Evolutionary conservation across 352 stramenopile genomes (phyloP).

Genomic region (Phytophthora pistaciae): DNA sequence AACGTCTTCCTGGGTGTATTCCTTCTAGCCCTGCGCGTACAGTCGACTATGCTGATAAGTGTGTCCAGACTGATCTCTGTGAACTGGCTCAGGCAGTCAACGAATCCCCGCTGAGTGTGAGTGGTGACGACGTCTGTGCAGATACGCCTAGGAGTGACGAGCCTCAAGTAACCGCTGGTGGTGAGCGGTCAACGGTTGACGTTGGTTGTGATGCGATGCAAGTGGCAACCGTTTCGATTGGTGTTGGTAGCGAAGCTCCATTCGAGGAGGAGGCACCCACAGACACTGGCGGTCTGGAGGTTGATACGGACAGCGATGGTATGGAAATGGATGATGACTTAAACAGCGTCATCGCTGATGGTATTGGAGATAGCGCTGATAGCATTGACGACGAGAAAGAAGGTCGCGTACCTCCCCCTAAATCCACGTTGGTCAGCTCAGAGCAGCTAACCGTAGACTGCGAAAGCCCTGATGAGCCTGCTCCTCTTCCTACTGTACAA

Average conservation of each 20-base stretch:
- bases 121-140: not conserved
- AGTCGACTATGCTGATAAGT: conserved; percentile 27
- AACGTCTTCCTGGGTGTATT: not conserved
- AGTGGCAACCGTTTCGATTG: not conserved
- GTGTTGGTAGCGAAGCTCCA: not conserved
- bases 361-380: not conserved
- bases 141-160: not conserved
- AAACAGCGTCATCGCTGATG: not conserved
- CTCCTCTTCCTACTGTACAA: not conserved
- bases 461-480: not conserved
- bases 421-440: not conserved
- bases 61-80: conserved; percentile 27
- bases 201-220: conserved; percentile 28
- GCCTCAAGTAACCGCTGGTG: not conserved
- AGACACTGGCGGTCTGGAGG: not conserved
- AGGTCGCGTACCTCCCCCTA: not conserved
- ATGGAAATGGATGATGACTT: not conserved
- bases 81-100: conserved; percentile 1
- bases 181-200: conserved; percentile 14
- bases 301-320: not conserved
- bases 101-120: not conserved
- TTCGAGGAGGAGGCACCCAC: not conserved
- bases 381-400: not conserved
- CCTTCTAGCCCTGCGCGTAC: not conserved
- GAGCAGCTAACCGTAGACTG: not conserved